Percentiles rank a stretch among this genome's conserved stretches.
Conservation (phyloP, 495 filamentous ascomycete genomes). For the Neurospora sp. region DNA sequence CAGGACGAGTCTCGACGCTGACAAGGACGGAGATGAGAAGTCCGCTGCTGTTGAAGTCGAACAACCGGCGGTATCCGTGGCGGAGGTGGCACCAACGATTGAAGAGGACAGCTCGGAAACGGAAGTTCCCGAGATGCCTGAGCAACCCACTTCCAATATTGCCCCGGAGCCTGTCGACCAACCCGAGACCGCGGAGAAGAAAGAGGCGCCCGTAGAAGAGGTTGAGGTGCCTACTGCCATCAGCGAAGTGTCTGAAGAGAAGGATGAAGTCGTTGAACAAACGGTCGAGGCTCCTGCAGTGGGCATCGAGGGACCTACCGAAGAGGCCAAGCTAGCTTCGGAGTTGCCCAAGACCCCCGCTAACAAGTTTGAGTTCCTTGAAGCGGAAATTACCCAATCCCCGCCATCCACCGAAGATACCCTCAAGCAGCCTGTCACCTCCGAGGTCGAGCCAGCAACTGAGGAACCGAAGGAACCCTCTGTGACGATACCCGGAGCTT, state of each 20-base stretch:
- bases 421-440: neutral
- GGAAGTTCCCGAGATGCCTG: neutral
- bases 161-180: neutral
- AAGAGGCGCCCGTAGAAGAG: neutral
- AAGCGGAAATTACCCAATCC: neutral
- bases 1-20: slow-evolving; percentile 17
- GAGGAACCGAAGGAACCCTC: slow-evolving; percentile 2
- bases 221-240: neutral
- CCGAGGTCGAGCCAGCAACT: neutral
- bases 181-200: neutral
- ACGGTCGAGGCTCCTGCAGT: neutral
- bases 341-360: neutral
- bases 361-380: neutral
- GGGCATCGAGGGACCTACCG: neutral
- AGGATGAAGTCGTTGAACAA: neutral
- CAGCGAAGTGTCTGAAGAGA: neutral
- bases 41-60: neutral
- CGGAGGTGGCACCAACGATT: neutral
- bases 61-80: neutral
- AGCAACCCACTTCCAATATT: neutral
- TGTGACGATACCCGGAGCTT: slow-evolving; percentile 8
- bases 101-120: neutral
- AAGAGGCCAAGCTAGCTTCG: neutral
- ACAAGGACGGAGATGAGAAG: neutral
- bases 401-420: neutral